Percentiles rank a stretch among this genome's conserved stretches.
Conservation (phyloP, 2,329 filamentous ascomycete genomes). For the Mariannaea elegans region DNA sequence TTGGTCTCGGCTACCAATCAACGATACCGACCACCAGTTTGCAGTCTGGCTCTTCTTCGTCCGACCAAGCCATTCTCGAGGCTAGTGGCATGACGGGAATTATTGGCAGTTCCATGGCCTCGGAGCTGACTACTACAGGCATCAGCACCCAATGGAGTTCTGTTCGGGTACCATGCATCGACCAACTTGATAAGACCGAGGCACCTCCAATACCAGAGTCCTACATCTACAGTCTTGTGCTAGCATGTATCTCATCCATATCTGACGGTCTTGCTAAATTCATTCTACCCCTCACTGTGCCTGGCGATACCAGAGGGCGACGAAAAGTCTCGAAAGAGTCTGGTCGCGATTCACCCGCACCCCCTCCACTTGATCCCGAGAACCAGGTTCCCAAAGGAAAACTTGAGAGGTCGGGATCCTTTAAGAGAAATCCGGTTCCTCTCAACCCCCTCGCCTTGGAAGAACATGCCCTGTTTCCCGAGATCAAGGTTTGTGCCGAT, state of each 20-base stretch:
- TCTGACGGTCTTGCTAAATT: slow-evolving; percentile 95
- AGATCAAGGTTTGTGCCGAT: slow-evolving; percentile 79
- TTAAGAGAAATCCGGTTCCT: slow-evolving; percentile 79
- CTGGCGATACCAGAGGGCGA: slow-evolving; percentile 69
- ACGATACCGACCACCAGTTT: slow-evolving; percentile 74
- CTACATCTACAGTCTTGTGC: slow-evolving; percentile 88
- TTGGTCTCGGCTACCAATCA: slow-evolving; percentile 89
- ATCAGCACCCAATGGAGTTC: slow-evolving; percentile 94
- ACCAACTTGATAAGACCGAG: slow-evolving; percentile 92
- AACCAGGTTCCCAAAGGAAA: slow-evolving; percentile 44
- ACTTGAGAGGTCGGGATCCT: slow-evolving; percentile 70
- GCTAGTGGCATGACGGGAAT: slow-evolving; percentile 88
- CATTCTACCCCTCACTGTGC: slow-evolving; percentile 88
- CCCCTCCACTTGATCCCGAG: slow-evolving; percentile 48
- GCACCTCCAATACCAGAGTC: slow-evolving; percentile 86
- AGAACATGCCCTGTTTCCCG: slow-evolving; percentile 74
- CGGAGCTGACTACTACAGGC: slow-evolving; percentile 74
- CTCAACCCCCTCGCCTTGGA: slow-evolving; percentile 83
- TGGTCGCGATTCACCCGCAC: slow-evolving; percentile 54
- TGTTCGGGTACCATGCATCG: slow-evolving; percentile 86
- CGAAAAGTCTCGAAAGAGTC: slow-evolving; percentile 57
- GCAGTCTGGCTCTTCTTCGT: slow-evolving; percentile 65
- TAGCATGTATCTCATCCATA: slow-evolving; percentile 88
- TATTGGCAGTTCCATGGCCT: slow-evolving; percentile 76
- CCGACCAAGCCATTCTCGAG: slow-evolving; percentile 89